Base-by-base conservation (phyloP, 1,139 yeast genomes). In the Pichia sp. region DNA sequence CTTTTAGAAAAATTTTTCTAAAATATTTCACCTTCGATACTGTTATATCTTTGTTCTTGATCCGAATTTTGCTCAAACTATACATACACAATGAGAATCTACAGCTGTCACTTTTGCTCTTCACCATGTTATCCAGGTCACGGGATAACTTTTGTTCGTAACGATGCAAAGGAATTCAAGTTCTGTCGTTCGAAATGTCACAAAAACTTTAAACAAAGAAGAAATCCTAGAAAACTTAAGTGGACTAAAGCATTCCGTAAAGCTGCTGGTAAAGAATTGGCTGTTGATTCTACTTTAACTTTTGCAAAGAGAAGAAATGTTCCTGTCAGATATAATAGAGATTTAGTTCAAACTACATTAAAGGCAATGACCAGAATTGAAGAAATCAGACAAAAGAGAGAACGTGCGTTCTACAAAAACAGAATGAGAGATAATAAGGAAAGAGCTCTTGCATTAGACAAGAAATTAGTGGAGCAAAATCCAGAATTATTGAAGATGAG, bases 171-270 rank as follows among this genome's bases (percentile, higher is more conserved):
- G 65, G 97, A 89, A 70, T 92, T 92, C 67, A 78, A 96, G 62
- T 92, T 92, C 73, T 92, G 99, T 68, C 88, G 97, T 68, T 89
- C 97, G 56, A 92, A 94, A 68, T 92, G 99, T 72, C 98, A 92
- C 72, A 88, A 89, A 67, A 85, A 92, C 51, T 92, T 92, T 82
- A 92, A 92, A 70, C 95, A 89, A 75, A 90, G 96, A 76, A 85
- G 99, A 71, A 92, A 92, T 73, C 99, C 99, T 60, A 85, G 99
- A 73, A 92, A 92, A 71, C 82, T 90, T 69, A 85, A 80, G 72
- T 92, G 98, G 98, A 92, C 98, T 52, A 92, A 94, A 70, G 97
- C 98, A 1, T 92, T 94, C 79, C 83, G 99, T 73, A 92, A 92
- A 70, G 96, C 97, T 53, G 97, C 97, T 45, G 99, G 99, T 62